Conservation (phyloP, 306 rosid species). For the Cucurbita argyrosperma region DNA sequence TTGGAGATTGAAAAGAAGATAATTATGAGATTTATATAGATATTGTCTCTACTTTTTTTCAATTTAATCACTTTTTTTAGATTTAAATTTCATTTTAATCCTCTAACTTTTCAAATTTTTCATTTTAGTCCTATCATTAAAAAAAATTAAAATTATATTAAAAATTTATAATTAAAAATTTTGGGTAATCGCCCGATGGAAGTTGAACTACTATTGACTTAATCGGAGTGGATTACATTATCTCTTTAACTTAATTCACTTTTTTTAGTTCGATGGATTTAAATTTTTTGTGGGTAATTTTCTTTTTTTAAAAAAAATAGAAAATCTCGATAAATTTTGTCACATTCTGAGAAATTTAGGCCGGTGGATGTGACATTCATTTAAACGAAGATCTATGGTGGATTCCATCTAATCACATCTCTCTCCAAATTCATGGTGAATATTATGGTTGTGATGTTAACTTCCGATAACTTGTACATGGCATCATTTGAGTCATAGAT, state of each 20-base stretch:
- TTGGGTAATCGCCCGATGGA: too few species aligned
- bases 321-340: too few species aligned
- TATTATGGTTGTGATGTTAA: not conserved
- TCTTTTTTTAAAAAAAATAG: too few species aligned
- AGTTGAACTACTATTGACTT: too few species aligned
- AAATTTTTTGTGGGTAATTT: too few species aligned
- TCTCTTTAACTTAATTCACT: too few species aligned
- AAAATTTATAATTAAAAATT: too few species aligned
- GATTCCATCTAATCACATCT: not conserved
- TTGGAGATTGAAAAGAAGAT: not conserved
- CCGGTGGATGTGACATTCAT: not conserved
- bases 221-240: too few species aligned
- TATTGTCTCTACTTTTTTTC: not conserved
- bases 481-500: not conserved
- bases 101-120: not conserved
- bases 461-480: not conserved
- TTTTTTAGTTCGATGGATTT: too few species aligned
- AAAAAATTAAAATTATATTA: too few species aligned
- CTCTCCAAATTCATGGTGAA: not conserved
- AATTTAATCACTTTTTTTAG: not conserved
- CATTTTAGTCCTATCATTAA: not conserved
- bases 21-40: not conserved
- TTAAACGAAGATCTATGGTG: not conserved
- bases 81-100: not conserved
- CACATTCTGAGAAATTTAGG: too few species aligned